Evolutionary conservation across 495 filamentous ascomycete genomes (phyloP).

Genomic region (Cetradonia linearis): DNA sequence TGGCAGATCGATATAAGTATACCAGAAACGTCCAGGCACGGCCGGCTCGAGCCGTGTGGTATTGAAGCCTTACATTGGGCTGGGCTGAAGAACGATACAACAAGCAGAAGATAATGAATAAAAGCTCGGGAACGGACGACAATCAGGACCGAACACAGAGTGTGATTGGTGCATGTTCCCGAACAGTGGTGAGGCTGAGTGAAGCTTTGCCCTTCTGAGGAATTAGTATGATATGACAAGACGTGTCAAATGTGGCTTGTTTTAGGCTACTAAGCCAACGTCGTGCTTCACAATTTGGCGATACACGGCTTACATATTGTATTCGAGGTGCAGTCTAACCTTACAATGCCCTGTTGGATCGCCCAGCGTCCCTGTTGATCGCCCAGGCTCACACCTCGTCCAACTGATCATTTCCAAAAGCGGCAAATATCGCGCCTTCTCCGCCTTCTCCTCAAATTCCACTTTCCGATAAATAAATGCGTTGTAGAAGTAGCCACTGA

Average conservation of each 20-base stretch:
- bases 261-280: background rate
- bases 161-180: background rate
- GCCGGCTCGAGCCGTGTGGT: background rate
- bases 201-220: background rate
- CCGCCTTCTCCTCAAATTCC: background rate
- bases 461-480: background rate
- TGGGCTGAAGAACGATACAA: background rate
- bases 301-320: background rate
- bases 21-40: background rate
- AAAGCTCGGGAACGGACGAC: background rate
- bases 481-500: background rate
- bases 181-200: background rate
- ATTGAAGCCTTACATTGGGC: background rate
- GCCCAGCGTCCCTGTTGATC: too few relatives aligned
- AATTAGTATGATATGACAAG: background rate
- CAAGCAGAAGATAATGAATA: background rate
- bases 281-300: background rate
- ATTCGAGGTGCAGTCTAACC: background rate
- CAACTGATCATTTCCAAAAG: background rate
- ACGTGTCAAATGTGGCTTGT: background rate
- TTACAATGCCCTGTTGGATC: background rate
- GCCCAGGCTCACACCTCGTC: background rate
- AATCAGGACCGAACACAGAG: background rate
- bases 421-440: background rate
- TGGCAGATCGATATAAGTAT: background rate